Percentiles rank a stretch among this genome's conserved stretches.
Conservation (phyloP, 441 rosid species). For the Gossypium schwendimanii region DNA sequence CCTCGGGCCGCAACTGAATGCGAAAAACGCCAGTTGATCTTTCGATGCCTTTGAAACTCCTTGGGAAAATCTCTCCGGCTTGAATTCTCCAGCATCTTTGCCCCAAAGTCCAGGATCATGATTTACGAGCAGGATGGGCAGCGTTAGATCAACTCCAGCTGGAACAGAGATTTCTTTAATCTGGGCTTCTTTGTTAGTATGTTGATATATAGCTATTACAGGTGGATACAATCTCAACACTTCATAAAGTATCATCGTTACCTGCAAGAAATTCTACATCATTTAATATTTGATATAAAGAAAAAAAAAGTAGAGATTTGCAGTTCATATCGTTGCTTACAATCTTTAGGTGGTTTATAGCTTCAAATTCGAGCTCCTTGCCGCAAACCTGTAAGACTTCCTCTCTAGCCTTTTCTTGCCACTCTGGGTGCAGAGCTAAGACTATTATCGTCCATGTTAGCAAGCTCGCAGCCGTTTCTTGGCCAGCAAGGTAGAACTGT, state of each 20-base stretch:
- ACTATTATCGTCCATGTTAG: constrained; percentile 38
- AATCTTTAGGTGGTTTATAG: constrained; percentile 32
- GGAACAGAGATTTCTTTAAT: constrained; percentile 33
- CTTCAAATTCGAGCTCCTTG: constrained; percentile 27
- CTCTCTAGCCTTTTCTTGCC: constrained; percentile 50
- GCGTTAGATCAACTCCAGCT: constrained; percentile 32
- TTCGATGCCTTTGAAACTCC: constrained; percentile 38
- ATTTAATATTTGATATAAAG: neutral
- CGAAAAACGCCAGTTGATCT: constrained; percentile 29
- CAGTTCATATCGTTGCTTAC: constrained; percentile 13
- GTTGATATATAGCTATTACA: constrained; percentile 24
- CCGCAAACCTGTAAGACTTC: constrained; percentile 34
- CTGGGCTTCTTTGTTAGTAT: constrained; percentile 25
- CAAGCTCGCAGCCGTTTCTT: constrained; percentile 46
- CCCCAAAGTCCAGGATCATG: constrained; percentile 45
- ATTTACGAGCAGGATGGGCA: constrained; percentile 40
- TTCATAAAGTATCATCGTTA: constrained; percentile 40
- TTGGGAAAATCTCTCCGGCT: constrained; percentile 42
- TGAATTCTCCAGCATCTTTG: constrained; percentile 36
- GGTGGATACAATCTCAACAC: constrained; percentile 49
- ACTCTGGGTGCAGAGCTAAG: constrained; percentile 45
- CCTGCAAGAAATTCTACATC: constrained; percentile 21
- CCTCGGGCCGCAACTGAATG: constrained; percentile 46
- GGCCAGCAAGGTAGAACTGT: constrained; percentile 43
- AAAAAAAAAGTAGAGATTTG: neutral